phyloP scores from a whole-genome alignment of 1,284 basidiomycete species.

The Sporisorium exsertum region DNA sequence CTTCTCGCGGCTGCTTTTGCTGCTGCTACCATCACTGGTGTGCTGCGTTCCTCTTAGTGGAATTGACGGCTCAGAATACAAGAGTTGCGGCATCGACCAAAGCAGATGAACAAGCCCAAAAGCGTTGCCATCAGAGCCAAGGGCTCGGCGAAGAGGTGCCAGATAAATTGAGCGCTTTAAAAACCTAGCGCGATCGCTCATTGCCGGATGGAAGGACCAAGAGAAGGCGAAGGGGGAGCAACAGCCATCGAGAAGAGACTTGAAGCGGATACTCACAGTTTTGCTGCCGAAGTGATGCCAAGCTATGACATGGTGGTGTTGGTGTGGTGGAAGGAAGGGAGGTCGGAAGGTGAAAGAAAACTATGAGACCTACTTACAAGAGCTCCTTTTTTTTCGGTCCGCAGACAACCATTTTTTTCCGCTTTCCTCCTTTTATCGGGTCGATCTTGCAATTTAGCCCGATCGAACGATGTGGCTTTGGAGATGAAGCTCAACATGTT shows the following conservation, averaged over 20 bases:
- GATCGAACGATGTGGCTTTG: constrained; percentile 10
- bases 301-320: constrained; percentile 26
- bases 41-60: background rate
- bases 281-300: background rate
- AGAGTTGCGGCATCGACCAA: constrained; percentile 58
- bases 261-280: constrained; percentile 17
- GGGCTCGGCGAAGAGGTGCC: constrained; percentile 61
- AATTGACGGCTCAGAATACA: constrained; percentile 48
- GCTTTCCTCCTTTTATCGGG: background rate
- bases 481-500: background rate
- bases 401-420: constrained; percentile 7
- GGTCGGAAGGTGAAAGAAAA: background rate
- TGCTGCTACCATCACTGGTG: constrained; percentile 5
- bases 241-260: background rate
- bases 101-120: constrained; percentile 14
- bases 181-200: constrained; percentile 60
- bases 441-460: background rate
- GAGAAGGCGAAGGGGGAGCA: background rate
- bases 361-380: constrained; percentile 23
- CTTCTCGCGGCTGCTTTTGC: constrained; percentile 1
- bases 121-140: constrained; percentile 22
- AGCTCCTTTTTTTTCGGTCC: constrained; percentile 8
- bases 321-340: constrained; percentile 1
- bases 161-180: constrained; percentile 55
- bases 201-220: constrained; percentile 30